These are phyloP conservation scores for Tagetes erecta DNA, from an alignment of 129 eudicot species.

Conservation along the genomic window DNA sequence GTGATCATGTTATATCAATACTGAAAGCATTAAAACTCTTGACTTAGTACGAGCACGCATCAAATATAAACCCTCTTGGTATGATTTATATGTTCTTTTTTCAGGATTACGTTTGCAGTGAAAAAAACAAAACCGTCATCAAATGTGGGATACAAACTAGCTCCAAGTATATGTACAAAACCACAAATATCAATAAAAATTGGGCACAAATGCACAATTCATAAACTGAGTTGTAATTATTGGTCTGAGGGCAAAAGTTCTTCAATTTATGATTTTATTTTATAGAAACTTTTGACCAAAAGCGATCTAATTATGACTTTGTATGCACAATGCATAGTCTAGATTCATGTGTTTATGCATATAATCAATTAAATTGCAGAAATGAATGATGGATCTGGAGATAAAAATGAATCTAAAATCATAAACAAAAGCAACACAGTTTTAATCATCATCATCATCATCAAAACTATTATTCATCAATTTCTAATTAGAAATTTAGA, in stretches of 20 bases:
- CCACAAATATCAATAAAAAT: background rate
- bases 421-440: slow-evolving; percentile 4
- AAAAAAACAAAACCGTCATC: background rate
- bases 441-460: slow-evolving; percentile 17
- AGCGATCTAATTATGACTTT: slow-evolving; percentile 13
- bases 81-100: background rate
- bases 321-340: background rate
- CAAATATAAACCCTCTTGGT: background rate
- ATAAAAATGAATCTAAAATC: slow-evolving; percentile 11
- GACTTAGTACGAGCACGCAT: background rate
- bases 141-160: background rate
- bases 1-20: background rate
- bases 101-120: background rate
- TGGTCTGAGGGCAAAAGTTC: background rate
- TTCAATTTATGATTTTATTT: background rate
- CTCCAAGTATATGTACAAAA: background rate
- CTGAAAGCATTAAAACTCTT: background rate
- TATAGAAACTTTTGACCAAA: background rate
- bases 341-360: background rate
- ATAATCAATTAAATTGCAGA: slow-evolving; percentile 8
- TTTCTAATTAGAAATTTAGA: background rate
- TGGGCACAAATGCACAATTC: background rate
- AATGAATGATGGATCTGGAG: slow-evolving; percentile 22
- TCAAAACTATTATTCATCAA: slow-evolving; percentile 12
- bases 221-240: background rate